phyloP scores from a whole-genome alignment of 306 rosid species.

The Pyrus betulifolia region DNA sequence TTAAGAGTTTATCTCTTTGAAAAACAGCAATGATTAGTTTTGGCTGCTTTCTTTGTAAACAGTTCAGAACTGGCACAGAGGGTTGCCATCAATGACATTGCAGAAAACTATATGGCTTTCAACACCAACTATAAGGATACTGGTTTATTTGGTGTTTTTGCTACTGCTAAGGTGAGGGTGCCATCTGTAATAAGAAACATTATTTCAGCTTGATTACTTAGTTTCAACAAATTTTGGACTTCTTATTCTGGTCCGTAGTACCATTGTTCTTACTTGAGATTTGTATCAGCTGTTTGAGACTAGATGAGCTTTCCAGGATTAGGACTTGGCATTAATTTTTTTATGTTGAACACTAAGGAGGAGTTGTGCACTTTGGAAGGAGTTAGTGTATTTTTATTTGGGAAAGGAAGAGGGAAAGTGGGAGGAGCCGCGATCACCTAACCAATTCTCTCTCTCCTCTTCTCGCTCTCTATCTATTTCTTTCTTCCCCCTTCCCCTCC shows the following conservation, averaged over 20 bases:
- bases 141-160: conserved; percentile 83
- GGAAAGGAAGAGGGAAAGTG: neutral
- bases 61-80: conserved; percentile 79
- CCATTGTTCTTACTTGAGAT: neutral
- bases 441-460: neutral
- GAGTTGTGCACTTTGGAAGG: neutral
- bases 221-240: neutral
- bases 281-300: neutral
- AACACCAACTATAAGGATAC: conserved; percentile 91
- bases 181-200: neutral
- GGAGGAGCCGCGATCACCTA: neutral
- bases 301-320: neutral
- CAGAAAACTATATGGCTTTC: conserved; percentile 91
- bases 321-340: neutral
- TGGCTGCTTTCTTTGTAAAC: conserved; percentile 3
- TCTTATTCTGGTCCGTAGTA: neutral
- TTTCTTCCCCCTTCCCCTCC: neutral
- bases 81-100: conserved; percentile 70
- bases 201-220: neutral
- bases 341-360: neutral
- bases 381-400: neutral
- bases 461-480: neutral
- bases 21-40: conserved; percentile 12
- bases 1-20: neutral
- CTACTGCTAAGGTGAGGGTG: conserved; percentile 65